phyloP scores from a whole-genome alignment of 768 basidiomycete genomes.

The Collybiopsis luxurians region DNA sequence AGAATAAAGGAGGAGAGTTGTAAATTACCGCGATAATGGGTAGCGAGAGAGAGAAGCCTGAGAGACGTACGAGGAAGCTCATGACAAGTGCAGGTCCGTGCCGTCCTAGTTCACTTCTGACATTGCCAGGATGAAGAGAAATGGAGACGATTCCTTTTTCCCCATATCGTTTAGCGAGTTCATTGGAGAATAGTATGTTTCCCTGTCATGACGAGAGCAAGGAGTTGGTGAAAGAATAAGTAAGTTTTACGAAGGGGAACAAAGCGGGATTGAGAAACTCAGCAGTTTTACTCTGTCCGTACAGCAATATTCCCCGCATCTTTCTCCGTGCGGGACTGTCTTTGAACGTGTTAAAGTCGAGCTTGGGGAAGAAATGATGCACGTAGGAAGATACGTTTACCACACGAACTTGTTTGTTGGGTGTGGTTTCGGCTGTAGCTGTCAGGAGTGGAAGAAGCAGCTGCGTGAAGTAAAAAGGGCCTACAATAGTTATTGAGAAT shows the following conservation, averaged over 20 bases:
- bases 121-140: constrained; percentile 38
- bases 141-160: constrained; percentile 43
- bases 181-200: constrained; percentile 41
- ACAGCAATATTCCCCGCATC: constrained; percentile 1
- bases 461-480: constrained; percentile 59
- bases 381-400: constrained; percentile 25
- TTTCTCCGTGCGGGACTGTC: constrained; percentile 19
- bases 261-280: too few species aligned
- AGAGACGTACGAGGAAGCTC: constrained; percentile 1
- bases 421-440: constrained; percentile 20
- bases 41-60: not conserved
- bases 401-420: constrained; percentile 41
- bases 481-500: constrained; percentile 22
- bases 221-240: not conserved
- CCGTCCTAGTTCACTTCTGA: constrained; percentile 11
- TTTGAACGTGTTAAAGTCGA: constrained; percentile 19
- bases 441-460: constrained; percentile 44
- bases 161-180: constrained; percentile 39
- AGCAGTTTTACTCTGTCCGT: constrained; percentile 20
- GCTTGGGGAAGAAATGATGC: not conserved
- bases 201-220: constrained; percentile 25
- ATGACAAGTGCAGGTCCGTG: not conserved
- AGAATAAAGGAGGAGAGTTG: not conserved
- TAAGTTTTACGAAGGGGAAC: not conserved
- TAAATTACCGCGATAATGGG: not conserved